phyloP scores from a whole-genome alignment of 2,329 filamentous ascomycete genomes.

The Cladobotryum mycophilum region DNA sequence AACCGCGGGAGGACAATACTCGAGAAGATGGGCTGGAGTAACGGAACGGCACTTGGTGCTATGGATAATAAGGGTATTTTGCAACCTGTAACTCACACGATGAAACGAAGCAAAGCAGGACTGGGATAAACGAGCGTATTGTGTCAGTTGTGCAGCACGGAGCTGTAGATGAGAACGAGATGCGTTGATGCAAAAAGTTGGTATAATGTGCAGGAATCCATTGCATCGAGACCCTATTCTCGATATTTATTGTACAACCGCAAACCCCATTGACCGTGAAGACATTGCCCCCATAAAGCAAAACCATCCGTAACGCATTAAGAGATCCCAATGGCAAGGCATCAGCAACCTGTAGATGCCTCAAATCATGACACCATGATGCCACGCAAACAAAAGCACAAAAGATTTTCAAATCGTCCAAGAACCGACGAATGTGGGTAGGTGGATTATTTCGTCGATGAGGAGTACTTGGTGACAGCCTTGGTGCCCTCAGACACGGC shows the following conservation, averaged over 20 bases:
- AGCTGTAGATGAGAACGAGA: conserved; percentile 1
- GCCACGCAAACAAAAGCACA: conserved; percentile 47
- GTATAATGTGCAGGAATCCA: conserved; percentile 56
- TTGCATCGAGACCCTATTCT: conserved; percentile 56
- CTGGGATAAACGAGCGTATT: conserved; percentile 46
- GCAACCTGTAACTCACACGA: conserved; percentile 76
- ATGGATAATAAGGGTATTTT: conserved; percentile 81
- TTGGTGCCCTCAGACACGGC: conserved; percentile 99
- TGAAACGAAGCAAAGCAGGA: conserved; percentile 81
- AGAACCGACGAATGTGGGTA: conserved; percentile 49
- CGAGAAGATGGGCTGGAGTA: conserved; percentile 96
- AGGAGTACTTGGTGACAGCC: conserved; percentile 99
- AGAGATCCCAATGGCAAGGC: conserved; percentile 45
- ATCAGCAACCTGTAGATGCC: conserved; percentile 35
- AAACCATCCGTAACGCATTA: conserved; percentile 72
- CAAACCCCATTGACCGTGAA: conserved; percentile 65
- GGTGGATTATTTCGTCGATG: conserved; percentile 87
- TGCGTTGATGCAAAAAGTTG: conserved; percentile 9
- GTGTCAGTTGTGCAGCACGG: background rate
- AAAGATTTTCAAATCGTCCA: conserved; percentile 39
- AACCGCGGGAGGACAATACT: conserved; percentile 84
- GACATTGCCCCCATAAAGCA: conserved; percentile 62
- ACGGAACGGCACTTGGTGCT: conserved; percentile 76
- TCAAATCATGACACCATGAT: conserved; percentile 54
- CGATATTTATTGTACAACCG: conserved; percentile 67